These are phyloP conservation scores for Chondrus crispus DNA, from an alignment of 23 red algal species.

Conservation along the genomic window DNA sequence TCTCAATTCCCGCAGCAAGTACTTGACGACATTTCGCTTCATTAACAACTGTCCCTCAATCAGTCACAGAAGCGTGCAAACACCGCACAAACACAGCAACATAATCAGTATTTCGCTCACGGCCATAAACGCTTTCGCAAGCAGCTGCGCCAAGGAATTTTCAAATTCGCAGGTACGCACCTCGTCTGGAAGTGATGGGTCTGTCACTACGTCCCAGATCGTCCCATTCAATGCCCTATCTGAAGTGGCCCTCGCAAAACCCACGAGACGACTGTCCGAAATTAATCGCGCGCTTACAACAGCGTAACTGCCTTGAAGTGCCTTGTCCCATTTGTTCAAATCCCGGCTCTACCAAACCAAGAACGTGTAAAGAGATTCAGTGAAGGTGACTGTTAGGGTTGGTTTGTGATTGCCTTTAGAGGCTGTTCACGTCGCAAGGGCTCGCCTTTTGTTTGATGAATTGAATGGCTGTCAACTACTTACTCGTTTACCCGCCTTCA, in stretches of 20 bases:
- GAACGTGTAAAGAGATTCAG: no score
- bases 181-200: slow-evolving; percentile 76
- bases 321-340: slow-evolving; percentile 61
- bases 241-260: slow-evolving; percentile 78
- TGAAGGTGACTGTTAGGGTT: no score
- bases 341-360: slow-evolving; percentile 55
- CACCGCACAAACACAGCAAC: no score
- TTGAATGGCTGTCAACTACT: neutral
- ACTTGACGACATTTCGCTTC: slow-evolving; percentile 76
- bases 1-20: slow-evolving; percentile 71
- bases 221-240: slow-evolving; percentile 80
- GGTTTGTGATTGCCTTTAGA: neutral
- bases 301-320: slow-evolving; percentile 58
- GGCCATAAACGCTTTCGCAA: no score
- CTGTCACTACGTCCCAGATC: slow-evolving; percentile 80
- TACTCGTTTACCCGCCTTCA: slow-evolving; percentile 59
- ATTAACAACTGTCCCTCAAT: slow-evolving; percentile 45
- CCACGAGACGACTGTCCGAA: slow-evolving; percentile 60
- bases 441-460: neutral
- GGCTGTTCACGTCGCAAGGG: neutral
- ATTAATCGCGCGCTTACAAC: slow-evolving; percentile 75
- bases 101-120: no score
- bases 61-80: no score
- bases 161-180: slow-evolving; percentile 64
- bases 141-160: no score